Base-by-base conservation (phyloP, 805 yeast genomes). In the Candida silvicultrix region DNA sequence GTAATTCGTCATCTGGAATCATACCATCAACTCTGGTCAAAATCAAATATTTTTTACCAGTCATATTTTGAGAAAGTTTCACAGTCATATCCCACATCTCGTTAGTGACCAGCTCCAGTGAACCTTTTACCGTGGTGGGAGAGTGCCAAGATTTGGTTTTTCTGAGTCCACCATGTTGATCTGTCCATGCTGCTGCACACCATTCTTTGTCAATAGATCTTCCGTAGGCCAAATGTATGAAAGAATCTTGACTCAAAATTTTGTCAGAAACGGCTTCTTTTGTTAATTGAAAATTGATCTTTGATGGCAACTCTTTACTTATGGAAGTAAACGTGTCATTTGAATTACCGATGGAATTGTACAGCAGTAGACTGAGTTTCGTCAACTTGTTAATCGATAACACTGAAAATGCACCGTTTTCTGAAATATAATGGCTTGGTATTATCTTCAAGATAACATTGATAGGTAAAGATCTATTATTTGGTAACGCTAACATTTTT, bases 111-210 rank as follows among this genome's bases (percentile, higher is more conserved):
- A 72, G 67, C 36, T 81, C 81, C 57, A 80, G 74, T n/a, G 64
- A 56, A 2, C 56, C 52, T 37, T 57, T 66, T 1, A 67, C 57
- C 21, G 43, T 44, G 21, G 43, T 45, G 66, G 65, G 60, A 58
- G 73, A 69, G 53, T 71, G 74, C 90, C 92, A 85, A 0, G 89
- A 74, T 52, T 79, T 82, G 0, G 82, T 75, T 40, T 71, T 73
- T 16, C 81, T 76, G 12, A 78, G 71, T 4, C 71, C 69, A 0
- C 96, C 96, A 60, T 76, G 74, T 42, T 90, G 92, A 57, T 92
- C 96, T 0, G 94, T 74, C 95, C 97, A 89, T 0, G 95, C 83
- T 0, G 88, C 95, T 20, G 82, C 79, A 39, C 89, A 73, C 96
- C 97, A 92, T 45, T 78, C 80, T 49, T 80, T 81, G 61, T 90